Evolutionary conservation across 78 protist genomes (phyloP).

Genomic region (Monocercomonoides exilis): DNA sequence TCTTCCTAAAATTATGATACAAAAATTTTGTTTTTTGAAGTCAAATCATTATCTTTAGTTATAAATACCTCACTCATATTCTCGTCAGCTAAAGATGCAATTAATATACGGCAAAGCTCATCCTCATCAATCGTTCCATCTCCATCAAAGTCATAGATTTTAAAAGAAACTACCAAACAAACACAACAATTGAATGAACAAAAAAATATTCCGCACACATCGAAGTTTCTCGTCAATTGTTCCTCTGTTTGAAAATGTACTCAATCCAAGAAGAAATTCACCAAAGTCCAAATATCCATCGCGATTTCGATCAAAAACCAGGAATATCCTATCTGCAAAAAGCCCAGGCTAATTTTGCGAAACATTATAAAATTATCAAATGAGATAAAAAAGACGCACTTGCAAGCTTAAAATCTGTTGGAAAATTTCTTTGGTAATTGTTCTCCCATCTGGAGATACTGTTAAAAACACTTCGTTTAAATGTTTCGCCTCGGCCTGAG

Average conservation of each 20-base stretch:
- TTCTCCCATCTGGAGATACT: not conserved
- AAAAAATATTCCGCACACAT: not conserved
- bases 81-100: not conserved
- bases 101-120: not conserved
- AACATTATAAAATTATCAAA: not conserved
- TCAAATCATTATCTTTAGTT: not conserved
- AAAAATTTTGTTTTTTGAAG: not conserved
- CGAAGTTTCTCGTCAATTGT: slow-evolving; percentile 4
- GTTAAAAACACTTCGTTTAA: not conserved
- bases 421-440: not conserved
- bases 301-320: not conserved
- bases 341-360: not conserved
- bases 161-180: slow-evolving; percentile 2
- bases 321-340: not conserved
- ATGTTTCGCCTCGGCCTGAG: not conserved
- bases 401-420: not conserved
- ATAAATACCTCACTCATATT: not conserved
- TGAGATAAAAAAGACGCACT: not conserved
- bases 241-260: not conserved
- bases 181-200: too few species aligned
- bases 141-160: slow-evolving; percentile 3
- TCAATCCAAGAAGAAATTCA: not conserved
- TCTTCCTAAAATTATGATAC: not conserved
- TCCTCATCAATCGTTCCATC: slow-evolving; percentile 3
- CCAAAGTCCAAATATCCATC: not conserved